Conservation (phyloP, 331 rosid genomes). For the Spiraea crenata region DNA sequence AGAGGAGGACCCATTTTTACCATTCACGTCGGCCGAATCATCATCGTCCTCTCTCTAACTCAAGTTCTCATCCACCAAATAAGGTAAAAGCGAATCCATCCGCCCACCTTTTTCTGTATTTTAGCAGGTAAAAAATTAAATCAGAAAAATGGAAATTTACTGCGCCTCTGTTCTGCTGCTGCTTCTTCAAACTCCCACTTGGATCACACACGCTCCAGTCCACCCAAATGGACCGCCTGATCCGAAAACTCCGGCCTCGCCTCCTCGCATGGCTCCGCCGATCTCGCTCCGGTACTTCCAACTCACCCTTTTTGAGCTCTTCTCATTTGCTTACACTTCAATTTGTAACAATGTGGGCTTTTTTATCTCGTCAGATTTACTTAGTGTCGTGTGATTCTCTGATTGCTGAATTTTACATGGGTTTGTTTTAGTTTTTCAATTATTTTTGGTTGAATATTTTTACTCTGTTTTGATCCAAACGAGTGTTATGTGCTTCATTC, state of each 20-base stretch:
- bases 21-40: no score
- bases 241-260: slow-evolving; percentile 62
- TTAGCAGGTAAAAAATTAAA: not conserved
- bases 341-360: slow-evolving; percentile 4
- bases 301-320: not conserved
- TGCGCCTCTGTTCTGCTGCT: slow-evolving; percentile 7
- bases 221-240: slow-evolving; percentile 48
- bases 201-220: slow-evolving; percentile 5
- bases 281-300: slow-evolving; percentile 66
- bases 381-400: not conserved
- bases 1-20: not conserved
- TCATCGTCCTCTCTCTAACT: not conserved
- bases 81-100: not conserved
- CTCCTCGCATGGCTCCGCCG: slow-evolving; percentile 78
- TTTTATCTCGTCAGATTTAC: not conserved
- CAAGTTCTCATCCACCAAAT: not conserved
- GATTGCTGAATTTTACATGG: not conserved
- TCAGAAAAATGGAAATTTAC: slow-evolving; percentile 43
- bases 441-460: slow-evolving; percentile 3
- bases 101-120: not conserved
- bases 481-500: not conserved
- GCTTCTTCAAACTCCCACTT: not conserved
- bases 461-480: slow-evolving; percentile 1
- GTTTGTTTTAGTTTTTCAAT: not conserved
- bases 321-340: not conserved